phyloP scores from a whole-genome alignment of 164 flowering plant genomes.

The Tetracentron sinense region DNA sequence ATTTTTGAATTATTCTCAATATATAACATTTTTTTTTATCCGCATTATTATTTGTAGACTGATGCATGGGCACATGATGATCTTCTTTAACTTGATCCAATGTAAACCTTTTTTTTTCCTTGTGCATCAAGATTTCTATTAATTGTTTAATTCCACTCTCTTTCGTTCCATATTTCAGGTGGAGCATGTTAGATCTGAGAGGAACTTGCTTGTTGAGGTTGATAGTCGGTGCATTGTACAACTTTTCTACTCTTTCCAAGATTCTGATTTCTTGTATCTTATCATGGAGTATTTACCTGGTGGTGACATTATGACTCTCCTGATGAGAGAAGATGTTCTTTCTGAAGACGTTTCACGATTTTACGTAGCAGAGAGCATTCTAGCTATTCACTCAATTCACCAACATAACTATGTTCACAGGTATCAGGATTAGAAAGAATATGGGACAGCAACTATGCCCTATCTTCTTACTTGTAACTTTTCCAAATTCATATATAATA shows the following conservation, averaged over 20 bases:
- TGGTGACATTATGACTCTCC: constrained; percentile 87
- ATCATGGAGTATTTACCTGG: constrained; percentile 98
- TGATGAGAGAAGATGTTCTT: constrained; percentile 83
- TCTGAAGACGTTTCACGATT: constrained; percentile 84
- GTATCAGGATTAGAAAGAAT: too few relatives aligned
- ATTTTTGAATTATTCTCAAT: too few relatives aligned
- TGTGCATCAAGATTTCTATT: not conserved
- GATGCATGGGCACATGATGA: too few relatives aligned
- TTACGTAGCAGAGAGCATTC: constrained; percentile 85
- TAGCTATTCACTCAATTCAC: constrained; percentile 84
- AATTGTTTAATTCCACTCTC: not conserved
- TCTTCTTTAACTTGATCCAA: too few relatives aligned
- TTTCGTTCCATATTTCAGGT: constrained; percentile 40
- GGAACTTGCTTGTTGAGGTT: constrained; percentile 89
- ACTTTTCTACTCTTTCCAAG: constrained; percentile 87
- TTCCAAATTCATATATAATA: too few relatives aligned
- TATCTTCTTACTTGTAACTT: too few relatives aligned
- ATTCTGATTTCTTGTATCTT: constrained; percentile 80
- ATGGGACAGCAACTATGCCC: too few relatives aligned
- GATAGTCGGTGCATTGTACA: constrained; percentile 87
- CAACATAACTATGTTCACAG: constrained; percentile 82
- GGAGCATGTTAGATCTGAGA: constrained; percentile 90
- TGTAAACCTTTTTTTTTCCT: not conserved
- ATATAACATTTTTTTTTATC: too few relatives aligned
- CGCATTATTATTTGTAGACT: too few relatives aligned